Base-by-base conservation (phyloP, 2,329 filamentous ascomycete genomes). In the Fusarium abutilonis region DNA sequence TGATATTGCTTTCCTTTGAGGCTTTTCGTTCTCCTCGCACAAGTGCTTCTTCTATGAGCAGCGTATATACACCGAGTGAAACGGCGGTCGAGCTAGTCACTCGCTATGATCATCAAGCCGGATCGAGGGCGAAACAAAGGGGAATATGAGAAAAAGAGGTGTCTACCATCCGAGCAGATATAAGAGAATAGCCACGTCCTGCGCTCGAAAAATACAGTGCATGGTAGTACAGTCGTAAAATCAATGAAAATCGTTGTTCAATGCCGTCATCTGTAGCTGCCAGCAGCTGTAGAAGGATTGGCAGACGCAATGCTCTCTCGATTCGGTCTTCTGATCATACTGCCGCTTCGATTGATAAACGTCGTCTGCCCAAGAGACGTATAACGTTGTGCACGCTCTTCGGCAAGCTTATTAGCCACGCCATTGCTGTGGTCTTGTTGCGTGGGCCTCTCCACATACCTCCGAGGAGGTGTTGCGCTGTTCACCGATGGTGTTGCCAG, bases 361-460 rank as follows among this genome's bases (percentile, higher is more conserved):
- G 76, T 71, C 13, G 74, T 73, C 48, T 79, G 79, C 13, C 77
- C 76, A 23, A 82, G 71, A 1, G 82, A 80, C 51, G 79, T 74
- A 34, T 81, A 79, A 15, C 82, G 76, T 57, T 71, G 66, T 17
- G 40, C 58, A 21, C 70, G 66, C 19, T 72, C 70, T 46, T 73
- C 74, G 11, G 52, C 56, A 10, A 64, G 48, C 44, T 59, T 67
- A 41, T 72, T 70, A 11, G 51, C 34, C 39, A 44, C 49, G 31
- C 64, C 73, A 61, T 68, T 76, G 35, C 66, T 68, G 11, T 78
- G 76, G 21, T 81, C 78, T 32, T 75, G 74, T 11, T 74, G 62
- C 13, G 39, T 74, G 4, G 76, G 67, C 44, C 81, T 74, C 28
- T 86, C 83, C 17, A 84, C 70, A 54, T 83, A 86, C 32, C 82